Base-by-base conservation (phyloP, 164 flowering plant species). In the Kingdonia uniflora region DNA sequence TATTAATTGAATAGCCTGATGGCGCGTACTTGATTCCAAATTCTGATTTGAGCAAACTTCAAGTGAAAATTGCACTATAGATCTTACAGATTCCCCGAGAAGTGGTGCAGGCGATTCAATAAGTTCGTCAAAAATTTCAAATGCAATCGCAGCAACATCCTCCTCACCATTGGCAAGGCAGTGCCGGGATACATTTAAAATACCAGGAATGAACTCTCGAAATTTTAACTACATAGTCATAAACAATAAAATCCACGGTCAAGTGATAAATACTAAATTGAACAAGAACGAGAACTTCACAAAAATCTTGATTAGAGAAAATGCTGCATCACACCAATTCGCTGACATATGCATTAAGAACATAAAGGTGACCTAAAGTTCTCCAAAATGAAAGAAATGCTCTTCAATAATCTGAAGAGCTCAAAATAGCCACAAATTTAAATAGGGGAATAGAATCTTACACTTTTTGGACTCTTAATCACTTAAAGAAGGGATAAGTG, bases 81-180 rank as follows among this genome's bases (percentile, higher is more conserved):
- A 77, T 75, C 70, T 80, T 19, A 91, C 85, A 55, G 92, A 85
- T 24, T 87, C 96, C 54, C 97, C 97, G 61, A 87, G 95, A 67
- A 90, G 85, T 51, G 96, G 96, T 23, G 96, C 96, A 44, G 97
- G 96, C 64, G 97, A 91, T 65, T 91, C 97, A 64, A 91, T 85
- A 37, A 87, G 73, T 74, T 91, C 98, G 74, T 91, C 98, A 79
- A 91, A 91, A 38, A 91, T 87, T 71, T 91, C 98, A 68, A 91
- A 91, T 44, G 98, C 98, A 71, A 87, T 71, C 42, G 81, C 59
- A 38, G 95, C 96, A 62, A 91, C 84, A 71, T 87, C 98, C 58
- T 91, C 98, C 29, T 84, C 95, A 44, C 97, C 97, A 58, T 79
- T 73, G 19, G 87, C 88, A 67, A 89, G 76, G 62, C 94, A 86